A percentile compares a stretch with the other conserved stretches of the same genome.
Evolutionary conservation across 2,329 filamentous ascomycete species (phyloP).

Genomic region (Hymenotorrendiella dingleyae): DNA sequence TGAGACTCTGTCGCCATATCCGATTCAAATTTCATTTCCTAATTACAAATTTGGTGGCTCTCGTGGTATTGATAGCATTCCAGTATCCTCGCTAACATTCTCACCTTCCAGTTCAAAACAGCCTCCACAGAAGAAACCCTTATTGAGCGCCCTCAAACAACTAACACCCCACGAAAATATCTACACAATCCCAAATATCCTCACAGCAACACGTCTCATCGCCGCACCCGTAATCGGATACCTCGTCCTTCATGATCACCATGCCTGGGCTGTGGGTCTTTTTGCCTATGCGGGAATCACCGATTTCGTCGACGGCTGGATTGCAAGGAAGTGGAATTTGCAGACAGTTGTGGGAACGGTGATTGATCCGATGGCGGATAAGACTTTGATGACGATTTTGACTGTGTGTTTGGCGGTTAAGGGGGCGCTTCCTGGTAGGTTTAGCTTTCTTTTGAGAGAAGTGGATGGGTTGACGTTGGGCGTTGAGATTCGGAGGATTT

Average conservation of each 20-base stretch:
- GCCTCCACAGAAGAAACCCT: constrained; percentile 4
- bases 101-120: background rate
- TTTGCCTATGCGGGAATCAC: constrained; percentile 90
- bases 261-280: constrained; percentile 72
- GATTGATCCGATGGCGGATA: constrained; percentile 96
- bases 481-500: no score
- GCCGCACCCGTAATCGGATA: constrained; percentile 85
- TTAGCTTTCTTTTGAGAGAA: constrained; percentile 4
- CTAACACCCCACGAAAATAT: constrained; percentile 71
- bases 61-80: background rate
- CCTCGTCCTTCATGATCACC: constrained; percentile 76
- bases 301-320: constrained; percentile 89
- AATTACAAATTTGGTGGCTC: no score
- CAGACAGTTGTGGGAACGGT: constrained; percentile 93
- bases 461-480: no score
- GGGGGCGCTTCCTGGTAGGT: constrained; percentile 71
- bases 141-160: constrained; percentile 25
- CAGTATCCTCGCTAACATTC: background rate
- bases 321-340: constrained; percentile 79
- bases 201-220: constrained; percentile 80
- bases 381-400: constrained; percentile 88
- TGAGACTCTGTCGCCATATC: no score
- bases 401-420: constrained; percentile 81
- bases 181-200: constrained; percentile 90
- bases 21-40: no score